These are phyloP conservation scores for Hippophae rhamnoides DNA, from an alignment of 306 rosid genomes.

Conservation along the genomic window DNA sequence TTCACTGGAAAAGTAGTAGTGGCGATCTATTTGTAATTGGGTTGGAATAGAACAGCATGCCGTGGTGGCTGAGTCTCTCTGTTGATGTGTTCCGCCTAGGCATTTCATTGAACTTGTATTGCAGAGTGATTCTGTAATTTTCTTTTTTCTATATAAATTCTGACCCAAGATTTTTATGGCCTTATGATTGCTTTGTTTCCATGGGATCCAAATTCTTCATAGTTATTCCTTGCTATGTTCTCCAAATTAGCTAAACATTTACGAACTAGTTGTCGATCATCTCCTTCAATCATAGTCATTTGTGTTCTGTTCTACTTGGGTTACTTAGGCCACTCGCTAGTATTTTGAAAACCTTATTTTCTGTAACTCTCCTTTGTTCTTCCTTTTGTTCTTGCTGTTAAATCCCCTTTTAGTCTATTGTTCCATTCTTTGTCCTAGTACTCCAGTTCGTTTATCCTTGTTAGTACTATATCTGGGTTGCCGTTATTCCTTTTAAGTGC, in stretches of 20 bases:
- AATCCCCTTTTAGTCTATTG: background rate
- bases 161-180: background rate
- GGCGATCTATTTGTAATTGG: constrained; percentile 26
- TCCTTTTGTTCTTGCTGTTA: background rate
- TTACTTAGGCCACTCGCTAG: no score
- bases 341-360: no score
- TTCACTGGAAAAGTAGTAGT: constrained; percentile 10
- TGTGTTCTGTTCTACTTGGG: no score
- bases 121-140: constrained; percentile 88
- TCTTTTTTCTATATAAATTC: background rate
- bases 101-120: constrained; percentile 73
- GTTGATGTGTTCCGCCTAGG: constrained; percentile 75
- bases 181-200: constrained; percentile 12
- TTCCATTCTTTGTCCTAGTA: background rate
- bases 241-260: constrained; percentile 77
- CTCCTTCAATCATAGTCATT: background rate
- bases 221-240: constrained; percentile 89
- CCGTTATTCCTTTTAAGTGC: constrained; percentile 12
- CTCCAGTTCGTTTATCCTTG: constrained; percentile 1
- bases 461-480: constrained; percentile 7
- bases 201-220: constrained; percentile 89
- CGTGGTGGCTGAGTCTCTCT: constrained; percentile 75
- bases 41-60: constrained; percentile 77
- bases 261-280: background rate
- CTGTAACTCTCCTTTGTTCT: background rate